Evolutionary conservation across 2,329 filamentous ascomycete species (phyloP).

Genomic region (Ascochyta rabiei): DNA sequence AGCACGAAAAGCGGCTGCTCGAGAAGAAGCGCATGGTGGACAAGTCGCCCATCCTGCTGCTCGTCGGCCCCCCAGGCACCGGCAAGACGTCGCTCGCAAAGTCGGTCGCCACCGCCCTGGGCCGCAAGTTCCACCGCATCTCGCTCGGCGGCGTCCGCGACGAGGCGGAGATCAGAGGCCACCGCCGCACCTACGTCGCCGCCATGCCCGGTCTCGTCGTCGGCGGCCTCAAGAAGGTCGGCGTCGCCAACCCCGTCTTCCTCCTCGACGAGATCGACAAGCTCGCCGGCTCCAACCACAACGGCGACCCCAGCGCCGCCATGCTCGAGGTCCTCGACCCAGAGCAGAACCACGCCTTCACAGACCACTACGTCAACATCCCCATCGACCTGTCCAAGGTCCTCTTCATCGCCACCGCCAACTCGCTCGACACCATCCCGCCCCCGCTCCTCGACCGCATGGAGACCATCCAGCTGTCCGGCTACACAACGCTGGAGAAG

Average conservation of each 20-base stretch:
- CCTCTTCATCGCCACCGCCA: constrained; percentile 96
- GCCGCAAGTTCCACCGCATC: constrained; percentile 95
- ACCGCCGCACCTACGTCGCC: constrained; percentile 93
- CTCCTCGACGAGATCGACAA: constrained; percentile 98
- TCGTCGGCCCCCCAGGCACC: constrained; percentile 91
- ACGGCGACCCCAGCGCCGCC: constrained; percentile 93
- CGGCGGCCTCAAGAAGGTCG: constrained; percentile 91
- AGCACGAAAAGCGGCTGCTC: constrained; percentile 72
- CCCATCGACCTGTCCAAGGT: constrained; percentile 96
- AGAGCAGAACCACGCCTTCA: constrained; percentile 94
- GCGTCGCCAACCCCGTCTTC: constrained; percentile 93
- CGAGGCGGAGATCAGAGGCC: constrained; percentile 94
- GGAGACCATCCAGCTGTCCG: constrained; percentile 92
- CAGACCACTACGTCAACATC: constrained; percentile 94
- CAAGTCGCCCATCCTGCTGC: constrained; percentile 92
- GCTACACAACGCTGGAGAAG: constrained; percentile 97
- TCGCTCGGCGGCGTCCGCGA: constrained; percentile 94
- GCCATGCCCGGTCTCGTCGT: constrained; percentile 98
- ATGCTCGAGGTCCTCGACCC: constrained; percentile 98
- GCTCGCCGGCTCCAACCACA: constrained; percentile 85
- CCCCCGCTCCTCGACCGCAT: constrained; percentile 93
- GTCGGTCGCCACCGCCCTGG: constrained; percentile 88
- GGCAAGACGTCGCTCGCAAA: constrained; percentile 96
- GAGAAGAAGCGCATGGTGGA: constrained; percentile 86
- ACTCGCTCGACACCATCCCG: constrained; percentile 92